Evolutionary conservation across 345 rosid species (phyloP).

Genomic region (Gossypium stocksii): DNA sequence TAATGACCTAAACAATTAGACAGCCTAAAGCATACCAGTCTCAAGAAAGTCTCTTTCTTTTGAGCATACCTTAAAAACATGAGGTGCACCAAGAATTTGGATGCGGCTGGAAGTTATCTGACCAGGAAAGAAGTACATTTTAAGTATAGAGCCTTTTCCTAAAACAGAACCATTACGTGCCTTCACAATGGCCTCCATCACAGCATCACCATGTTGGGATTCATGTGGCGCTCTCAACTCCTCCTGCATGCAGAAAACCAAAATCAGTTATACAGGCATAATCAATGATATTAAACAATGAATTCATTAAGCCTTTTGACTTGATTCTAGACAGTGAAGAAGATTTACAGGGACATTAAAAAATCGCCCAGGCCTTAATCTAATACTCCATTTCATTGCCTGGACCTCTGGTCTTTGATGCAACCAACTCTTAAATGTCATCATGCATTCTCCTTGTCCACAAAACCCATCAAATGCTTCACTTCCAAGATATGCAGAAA

Average conservation of each 20-base stretch:
- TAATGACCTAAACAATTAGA: not conserved
- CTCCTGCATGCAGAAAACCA: conserved; percentile 44
- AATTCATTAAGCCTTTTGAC: not conserved
- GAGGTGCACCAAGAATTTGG: conserved; percentile 89
- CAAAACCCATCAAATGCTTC: conserved; percentile 88
- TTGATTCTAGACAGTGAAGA: conserved; percentile 11
- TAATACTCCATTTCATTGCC: conserved; percentile 98
- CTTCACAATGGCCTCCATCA: conserved; percentile 88
- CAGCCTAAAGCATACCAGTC: conserved; percentile 7
- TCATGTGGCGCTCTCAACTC: conserved; percentile 80
- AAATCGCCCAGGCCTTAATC: conserved; percentile 92
- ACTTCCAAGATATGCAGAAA: conserved; percentile 97
- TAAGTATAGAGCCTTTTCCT: conserved; percentile 84
- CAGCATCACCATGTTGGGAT: conserved; percentile 91
- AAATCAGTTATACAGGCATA: conserved; percentile 9
- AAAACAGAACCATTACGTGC: conserved; percentile 86
- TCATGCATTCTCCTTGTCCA: conserved; percentile 64
- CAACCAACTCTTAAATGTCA: conserved; percentile 87
- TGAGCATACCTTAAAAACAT: conserved; percentile 70
- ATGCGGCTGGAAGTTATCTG: conserved; percentile 83
- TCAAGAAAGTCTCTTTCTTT: not conserved
- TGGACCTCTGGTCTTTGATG: conserved; percentile 93
- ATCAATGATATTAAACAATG: not conserved
- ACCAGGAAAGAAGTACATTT: conserved; percentile 92
- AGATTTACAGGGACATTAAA: conserved; percentile 74